Percentiles rank a stretch among this genome's conserved stretches.
Evolutionary conservation across 1,139 yeast genomes (phyloP).

Genomic region (Diutina ranongensis): DNA sequence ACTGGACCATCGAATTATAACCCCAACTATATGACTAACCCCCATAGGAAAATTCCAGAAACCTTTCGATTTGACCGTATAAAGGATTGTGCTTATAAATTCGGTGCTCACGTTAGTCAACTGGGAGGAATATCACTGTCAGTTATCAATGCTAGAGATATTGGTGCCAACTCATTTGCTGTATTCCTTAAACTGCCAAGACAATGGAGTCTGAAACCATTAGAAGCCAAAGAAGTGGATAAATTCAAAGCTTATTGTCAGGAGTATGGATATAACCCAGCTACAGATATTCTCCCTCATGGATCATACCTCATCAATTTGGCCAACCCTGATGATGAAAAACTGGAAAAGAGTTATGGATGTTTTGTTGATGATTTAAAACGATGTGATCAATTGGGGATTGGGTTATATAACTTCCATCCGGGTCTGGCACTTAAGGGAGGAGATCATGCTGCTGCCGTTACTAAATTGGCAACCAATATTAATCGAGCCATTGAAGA

Average conservation of each 20-base stretch:
- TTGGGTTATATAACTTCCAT: slow-evolving; percentile 85
- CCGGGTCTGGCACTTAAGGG: slow-evolving; percentile 80
- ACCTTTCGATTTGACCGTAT: background rate
- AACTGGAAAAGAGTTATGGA: slow-evolving; percentile 61
- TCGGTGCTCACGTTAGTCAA: slow-evolving; percentile 76
- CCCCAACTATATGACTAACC: background rate
- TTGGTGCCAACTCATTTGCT: slow-evolving; percentile 84
- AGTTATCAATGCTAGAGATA: slow-evolving; percentile 58
- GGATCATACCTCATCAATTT: slow-evolving; percentile 88
- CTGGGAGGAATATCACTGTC: slow-evolving; percentile 71
- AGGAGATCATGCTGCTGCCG: slow-evolving; percentile 54
- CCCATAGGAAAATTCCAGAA: slow-evolving; percentile 1
- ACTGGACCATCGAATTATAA: background rate
- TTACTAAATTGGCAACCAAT: slow-evolving; percentile 59
- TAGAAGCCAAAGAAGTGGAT: slow-evolving; percentile 51
- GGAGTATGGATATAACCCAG: slow-evolving; percentile 54
- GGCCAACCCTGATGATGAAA: slow-evolving; percentile 81
- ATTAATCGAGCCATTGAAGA: slow-evolving; percentile 67
- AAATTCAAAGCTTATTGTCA: slow-evolving; percentile 55
- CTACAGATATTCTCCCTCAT: slow-evolving; percentile 79
- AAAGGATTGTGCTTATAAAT: slow-evolving; percentile 24
- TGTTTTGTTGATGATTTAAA: slow-evolving; percentile 81
- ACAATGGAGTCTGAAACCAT: slow-evolving; percentile 79
- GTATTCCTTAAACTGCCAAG: slow-evolving; percentile 83
- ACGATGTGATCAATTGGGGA: slow-evolving; percentile 75